These are phyloP conservation scores for Mortierella sp. DNA, from an alignment of 371 early-diverging fungal species.

Conservation along the genomic window DNA sequence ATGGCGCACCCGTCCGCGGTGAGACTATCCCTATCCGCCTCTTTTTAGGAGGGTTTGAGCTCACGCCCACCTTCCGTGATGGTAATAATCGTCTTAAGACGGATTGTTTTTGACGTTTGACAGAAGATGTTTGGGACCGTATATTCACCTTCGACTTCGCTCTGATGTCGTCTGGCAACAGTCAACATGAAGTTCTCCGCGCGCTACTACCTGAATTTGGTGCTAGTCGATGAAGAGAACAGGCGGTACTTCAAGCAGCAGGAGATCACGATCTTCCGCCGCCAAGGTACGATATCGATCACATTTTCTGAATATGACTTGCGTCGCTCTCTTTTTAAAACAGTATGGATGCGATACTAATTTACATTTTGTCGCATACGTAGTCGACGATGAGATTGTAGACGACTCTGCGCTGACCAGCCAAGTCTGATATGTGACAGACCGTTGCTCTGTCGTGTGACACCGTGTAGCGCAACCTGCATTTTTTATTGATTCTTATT, in stretches of 20 bases:
- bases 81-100: conserved; percentile 14
- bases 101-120: too few species aligned
- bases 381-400: conserved; percentile 25
- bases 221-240: conserved; percentile 97
- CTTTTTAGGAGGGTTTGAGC: conserved; percentile 95
- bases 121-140: too few species aligned
- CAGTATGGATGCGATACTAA: too few species aligned
- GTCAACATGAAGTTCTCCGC: conserved; percentile 98
- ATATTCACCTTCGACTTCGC: background rate
- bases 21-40: conserved; percentile 98
- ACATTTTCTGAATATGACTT: background rate
- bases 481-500: too few species aligned
- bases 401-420: conserved; percentile 16
- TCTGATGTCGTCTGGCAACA: background rate
- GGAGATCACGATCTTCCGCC: conserved; percentile 90
- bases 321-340: too few species aligned
- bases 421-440: background rate
- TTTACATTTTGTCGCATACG: too few species aligned
- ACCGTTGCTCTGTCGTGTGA: too few species aligned
- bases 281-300: conserved; percentile 36
- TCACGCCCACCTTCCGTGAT: conserved; percentile 88
- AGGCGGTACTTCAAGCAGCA: conserved; percentile 98
- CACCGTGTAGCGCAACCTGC: too few species aligned
- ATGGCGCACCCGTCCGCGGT: conserved; percentile 98
- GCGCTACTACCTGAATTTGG: conserved; percentile 96